These are phyloP conservation scores for Hanseniaspora vineae DNA, from an alignment of 805 yeast genomes.

Conservation along the genomic window DNA sequence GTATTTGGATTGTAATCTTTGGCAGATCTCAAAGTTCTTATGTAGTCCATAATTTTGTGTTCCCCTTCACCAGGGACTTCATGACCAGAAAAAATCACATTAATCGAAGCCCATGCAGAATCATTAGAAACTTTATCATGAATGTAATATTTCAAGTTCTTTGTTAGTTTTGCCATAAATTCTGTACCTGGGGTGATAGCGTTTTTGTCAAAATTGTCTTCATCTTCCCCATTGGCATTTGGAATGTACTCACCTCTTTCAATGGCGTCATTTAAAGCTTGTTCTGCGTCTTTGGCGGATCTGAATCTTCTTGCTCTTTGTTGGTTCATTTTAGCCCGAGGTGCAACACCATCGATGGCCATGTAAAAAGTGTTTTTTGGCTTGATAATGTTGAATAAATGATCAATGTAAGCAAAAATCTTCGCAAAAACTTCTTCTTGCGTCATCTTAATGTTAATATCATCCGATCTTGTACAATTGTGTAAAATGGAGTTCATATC, in stretches of 20 bases:
- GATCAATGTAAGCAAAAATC: conserved; percentile 92
- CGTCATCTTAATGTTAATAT: conserved; percentile 48
- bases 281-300: conserved; percentile 87
- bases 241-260: conserved; percentile 64
- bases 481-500: conserved; percentile 97
- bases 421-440: conserved; percentile 89
- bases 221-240: conserved; percentile 36
- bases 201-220: conserved; percentile 71
- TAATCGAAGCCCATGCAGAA: conserved; percentile 68
- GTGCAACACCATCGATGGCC: conserved; percentile 99
- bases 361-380: conserved; percentile 81
- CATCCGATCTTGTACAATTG: conserved; percentile 82
- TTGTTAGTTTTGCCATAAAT: conserved; percentile 82
- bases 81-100: conserved; percentile 76
- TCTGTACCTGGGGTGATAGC: conserved; percentile 96
- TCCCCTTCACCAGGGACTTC: conserved; percentile 99
- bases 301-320: conserved; percentile 93
- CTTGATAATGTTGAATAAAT: conserved; percentile 72
- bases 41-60: conserved; percentile 90
- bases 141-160: conserved; percentile 72
- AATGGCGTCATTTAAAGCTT: conserved; percentile 58
- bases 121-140: conserved; percentile 81
- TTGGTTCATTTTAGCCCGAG: conserved; percentile 96
- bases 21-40: conserved; percentile 67
- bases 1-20: conserved; percentile 62